A percentile compares a stretch with the other conserved stretches of the same genome.
Conservation (phyloP, 257 asterid genomes). For the Scutellaria barbata region DNA sequence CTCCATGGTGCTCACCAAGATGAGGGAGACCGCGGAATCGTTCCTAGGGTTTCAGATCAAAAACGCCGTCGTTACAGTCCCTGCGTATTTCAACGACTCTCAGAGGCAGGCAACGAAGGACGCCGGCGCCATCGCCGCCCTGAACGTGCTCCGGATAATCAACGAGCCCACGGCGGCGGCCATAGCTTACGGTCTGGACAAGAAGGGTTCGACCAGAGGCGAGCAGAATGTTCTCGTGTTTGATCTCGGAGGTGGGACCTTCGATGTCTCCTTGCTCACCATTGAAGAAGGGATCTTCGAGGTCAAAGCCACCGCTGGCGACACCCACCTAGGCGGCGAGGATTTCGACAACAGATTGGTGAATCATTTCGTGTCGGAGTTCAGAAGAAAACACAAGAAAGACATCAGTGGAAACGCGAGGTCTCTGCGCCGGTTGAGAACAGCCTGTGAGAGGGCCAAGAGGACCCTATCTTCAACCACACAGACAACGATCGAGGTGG, state of each 20-base stretch:
- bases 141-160: constrained; percentile 58
- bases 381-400: constrained; percentile 55
- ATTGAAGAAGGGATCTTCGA: constrained; percentile 69
- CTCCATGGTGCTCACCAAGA: constrained; percentile 54
- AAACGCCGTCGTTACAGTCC: constrained; percentile 61
- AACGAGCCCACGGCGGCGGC: constrained; percentile 73
- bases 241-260: constrained; percentile 66
- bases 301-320: constrained; percentile 65
- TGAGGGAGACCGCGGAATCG: constrained; percentile 57
- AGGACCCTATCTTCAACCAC: constrained; percentile 53
- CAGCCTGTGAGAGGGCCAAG: constrained; percentile 61
- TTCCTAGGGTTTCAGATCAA: constrained; percentile 49
- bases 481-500: constrained; percentile 61
- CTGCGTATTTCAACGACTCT: constrained; percentile 65
- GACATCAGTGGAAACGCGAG: constrained; percentile 60
- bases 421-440: constrained; percentile 49
- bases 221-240: constrained; percentile 55
- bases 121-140: constrained; percentile 56
- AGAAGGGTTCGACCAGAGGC: constrained; percentile 44
- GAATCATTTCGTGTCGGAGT: constrained; percentile 59
- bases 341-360: constrained; percentile 68
- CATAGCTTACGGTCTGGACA: constrained; percentile 65
- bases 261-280: constrained; percentile 61
- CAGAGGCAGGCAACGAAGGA: constrained; percentile 69
- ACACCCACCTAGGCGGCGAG: constrained; percentile 67